phyloP scores from a whole-genome alignment of 2,329 filamentous ascomycete genomes.

The Ramularia endophylla region DNA sequence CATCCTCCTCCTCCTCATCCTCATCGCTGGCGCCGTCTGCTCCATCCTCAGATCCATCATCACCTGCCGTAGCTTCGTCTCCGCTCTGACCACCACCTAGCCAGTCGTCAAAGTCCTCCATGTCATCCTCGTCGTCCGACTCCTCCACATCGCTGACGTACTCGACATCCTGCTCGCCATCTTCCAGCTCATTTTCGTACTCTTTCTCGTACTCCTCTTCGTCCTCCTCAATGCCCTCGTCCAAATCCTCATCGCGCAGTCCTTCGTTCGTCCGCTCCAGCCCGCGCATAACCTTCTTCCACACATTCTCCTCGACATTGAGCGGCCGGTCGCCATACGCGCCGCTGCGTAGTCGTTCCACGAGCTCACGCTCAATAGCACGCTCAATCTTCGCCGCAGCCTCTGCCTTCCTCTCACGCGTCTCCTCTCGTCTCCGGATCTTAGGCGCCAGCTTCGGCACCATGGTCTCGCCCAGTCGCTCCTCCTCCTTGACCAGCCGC shows the following conservation, averaged over 20 bases:
- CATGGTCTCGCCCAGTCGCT: slow-evolving; percentile 77
- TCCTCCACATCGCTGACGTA: slow-evolving; percentile 85
- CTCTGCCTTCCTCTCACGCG: slow-evolving; percentile 45
- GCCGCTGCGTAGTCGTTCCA: slow-evolving; percentile 83
- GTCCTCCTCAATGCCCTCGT: slow-evolving; percentile 77
- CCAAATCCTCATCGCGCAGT: slow-evolving; percentile 76
- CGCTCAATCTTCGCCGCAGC: slow-evolving; percentile 83
- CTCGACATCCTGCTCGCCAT: slow-evolving; percentile 69
- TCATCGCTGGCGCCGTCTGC: slow-evolving; percentile 47
- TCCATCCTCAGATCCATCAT: slow-evolving; percentile 48
- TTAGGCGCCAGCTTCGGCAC: slow-evolving; percentile 91
- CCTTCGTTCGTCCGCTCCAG: slow-evolving; percentile 85
- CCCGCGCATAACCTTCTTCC: slow-evolving; percentile 92
- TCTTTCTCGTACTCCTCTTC: slow-evolving; percentile 64
- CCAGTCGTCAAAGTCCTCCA: slow-evolving; percentile 96
- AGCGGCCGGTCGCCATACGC: slow-evolving; percentile 92
- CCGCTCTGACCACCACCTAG: slow-evolving; percentile 66
- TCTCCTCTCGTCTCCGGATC: slow-evolving; percentile 53
- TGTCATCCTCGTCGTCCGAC: slow-evolving; percentile 63
- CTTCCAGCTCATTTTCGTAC: slow-evolving; percentile 53
- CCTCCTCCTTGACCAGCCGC: slow-evolving; percentile 80
- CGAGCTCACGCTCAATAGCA: slow-evolving; percentile 89
- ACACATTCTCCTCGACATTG: slow-evolving; percentile 91
- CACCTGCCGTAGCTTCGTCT: slow-evolving; percentile 43
- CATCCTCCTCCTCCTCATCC: slow-evolving; percentile 40